phyloP scores from a whole-genome alignment of 305 asterid genomes.

The Fraxinus greggii region DNA sequence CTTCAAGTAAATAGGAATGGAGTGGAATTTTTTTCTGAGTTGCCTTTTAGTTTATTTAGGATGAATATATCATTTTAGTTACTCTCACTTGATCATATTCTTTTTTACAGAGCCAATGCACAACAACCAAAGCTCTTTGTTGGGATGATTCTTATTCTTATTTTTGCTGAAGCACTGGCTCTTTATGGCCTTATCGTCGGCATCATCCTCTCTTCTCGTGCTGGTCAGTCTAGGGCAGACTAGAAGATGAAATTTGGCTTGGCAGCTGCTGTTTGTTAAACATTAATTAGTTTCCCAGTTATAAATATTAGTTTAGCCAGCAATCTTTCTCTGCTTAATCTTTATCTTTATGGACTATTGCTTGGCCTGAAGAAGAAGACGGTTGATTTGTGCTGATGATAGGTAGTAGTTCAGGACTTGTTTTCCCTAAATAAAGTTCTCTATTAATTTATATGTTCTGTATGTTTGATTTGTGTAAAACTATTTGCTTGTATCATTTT shows the following conservation, averaged over 20 bases:
- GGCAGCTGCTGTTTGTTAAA: slow-evolving; percentile 15
- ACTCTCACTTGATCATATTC: not conserved
- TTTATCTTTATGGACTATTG: slow-evolving; percentile 18
- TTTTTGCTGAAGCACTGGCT: slow-evolving; percentile 71
- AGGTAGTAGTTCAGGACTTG: slow-evolving; percentile 29
- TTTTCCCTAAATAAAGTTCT: slow-evolving; percentile 30
- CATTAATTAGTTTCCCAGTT: slow-evolving; percentile 16
- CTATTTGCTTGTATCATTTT: slow-evolving; percentile 22
- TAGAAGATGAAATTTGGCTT: slow-evolving; percentile 27
- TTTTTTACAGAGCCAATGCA: slow-evolving; percentile 62
- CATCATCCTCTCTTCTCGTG: slow-evolving; percentile 73
- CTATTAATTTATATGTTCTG: slow-evolving; percentile 17
- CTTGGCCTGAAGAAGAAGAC: slow-evolving; percentile 19
- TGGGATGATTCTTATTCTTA: slow-evolving; percentile 74
- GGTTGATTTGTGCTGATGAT: slow-evolving; percentile 15
- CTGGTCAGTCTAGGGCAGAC: slow-evolving; percentile 83
- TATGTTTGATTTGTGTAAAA: slow-evolving; percentile 24
- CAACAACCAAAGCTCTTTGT: slow-evolving; percentile 80
- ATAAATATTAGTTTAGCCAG: slow-evolving; percentile 26
- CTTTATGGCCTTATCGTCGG: slow-evolving; percentile 75
- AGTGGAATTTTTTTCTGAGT: not conserved
- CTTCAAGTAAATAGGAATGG: not conserved
- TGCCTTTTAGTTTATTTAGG: not conserved
- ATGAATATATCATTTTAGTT: not conserved
- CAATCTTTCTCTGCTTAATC: slow-evolving; percentile 24